phyloP scores from a whole-genome alignment of 768 basidiomycete genomes.

The Phlebiopsis gigantea region DNA sequence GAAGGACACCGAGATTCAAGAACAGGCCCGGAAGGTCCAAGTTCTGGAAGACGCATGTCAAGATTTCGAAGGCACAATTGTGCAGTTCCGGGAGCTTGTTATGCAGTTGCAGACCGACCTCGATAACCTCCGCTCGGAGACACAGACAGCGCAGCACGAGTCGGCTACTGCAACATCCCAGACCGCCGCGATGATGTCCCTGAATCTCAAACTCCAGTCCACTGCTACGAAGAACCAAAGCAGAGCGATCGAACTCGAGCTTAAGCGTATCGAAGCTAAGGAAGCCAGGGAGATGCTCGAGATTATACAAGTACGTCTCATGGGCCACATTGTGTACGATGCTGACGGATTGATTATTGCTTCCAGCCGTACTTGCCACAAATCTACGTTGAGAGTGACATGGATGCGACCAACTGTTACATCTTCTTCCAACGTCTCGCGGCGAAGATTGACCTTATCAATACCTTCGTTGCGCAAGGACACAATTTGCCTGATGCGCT shows the following conservation, averaged over 20 bases:
- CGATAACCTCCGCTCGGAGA: constrained; percentile 75
- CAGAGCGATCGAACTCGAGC: constrained; percentile 82
- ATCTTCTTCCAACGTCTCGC: constrained; percentile 91
- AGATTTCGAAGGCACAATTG: constrained; percentile 85
- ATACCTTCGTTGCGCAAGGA: constrained; percentile 71
- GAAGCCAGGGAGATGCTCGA: constrained; percentile 75
- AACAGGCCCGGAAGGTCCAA: constrained; percentile 59
- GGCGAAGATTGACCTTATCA: constrained; percentile 84
- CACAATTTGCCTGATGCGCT: constrained; percentile 85
- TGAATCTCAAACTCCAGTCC: constrained; percentile 92
- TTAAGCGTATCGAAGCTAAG: constrained; percentile 77
- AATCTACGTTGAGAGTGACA: constrained; percentile 84
- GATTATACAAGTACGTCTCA: constrained; percentile 69
- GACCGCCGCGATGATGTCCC: constrained; percentile 88
- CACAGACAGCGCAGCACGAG: constrained; percentile 78
- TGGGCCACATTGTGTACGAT: not conserved
- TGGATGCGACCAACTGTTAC: constrained; percentile 83
- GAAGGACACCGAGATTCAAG: constrained; percentile 67
- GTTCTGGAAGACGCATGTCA: constrained; percentile 71
- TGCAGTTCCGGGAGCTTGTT: constrained; percentile 91
- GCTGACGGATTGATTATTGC: not conserved
- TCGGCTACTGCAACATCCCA: constrained; percentile 82
- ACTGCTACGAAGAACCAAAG: constrained; percentile 89
- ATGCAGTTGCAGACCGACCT: constrained; percentile 83
- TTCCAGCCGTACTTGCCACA: constrained; percentile 85